These are phyloP conservation scores for Cercis canadensis DNA, from an alignment of 306 rosid species.

Conservation along the genomic window DNA sequence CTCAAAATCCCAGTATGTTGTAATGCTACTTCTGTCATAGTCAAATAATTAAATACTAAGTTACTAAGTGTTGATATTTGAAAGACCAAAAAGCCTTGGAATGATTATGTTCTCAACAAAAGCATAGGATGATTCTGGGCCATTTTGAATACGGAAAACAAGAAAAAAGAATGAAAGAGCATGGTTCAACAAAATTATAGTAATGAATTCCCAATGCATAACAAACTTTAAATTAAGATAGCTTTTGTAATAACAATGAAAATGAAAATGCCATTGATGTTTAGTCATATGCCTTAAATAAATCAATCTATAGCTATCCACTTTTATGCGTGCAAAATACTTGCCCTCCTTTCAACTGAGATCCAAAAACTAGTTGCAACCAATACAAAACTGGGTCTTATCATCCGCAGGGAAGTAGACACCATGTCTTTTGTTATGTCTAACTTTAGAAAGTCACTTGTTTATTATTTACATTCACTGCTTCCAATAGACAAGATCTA, in stretches of 20 bases:
- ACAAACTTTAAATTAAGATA: not conserved
- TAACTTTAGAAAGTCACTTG: not conserved
- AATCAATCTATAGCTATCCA: not conserved
- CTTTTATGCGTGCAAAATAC: not conserved
- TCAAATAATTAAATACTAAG: no score
- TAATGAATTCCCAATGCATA: not conserved
- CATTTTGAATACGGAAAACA: not conserved
- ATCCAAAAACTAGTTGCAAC: not conserved
- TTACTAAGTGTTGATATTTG: no score
- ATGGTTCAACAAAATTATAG: not conserved
- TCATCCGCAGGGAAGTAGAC: no score
- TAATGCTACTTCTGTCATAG: no score
- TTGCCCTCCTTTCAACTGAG: not conserved
- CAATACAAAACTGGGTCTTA: not conserved
- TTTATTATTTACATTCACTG: not conserved
- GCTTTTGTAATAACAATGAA: not conserved
- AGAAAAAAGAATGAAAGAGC: not conserved
- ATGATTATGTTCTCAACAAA: no score
- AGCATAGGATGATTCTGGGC: no score
- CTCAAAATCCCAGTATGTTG: no score
- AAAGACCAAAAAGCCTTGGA: no score
- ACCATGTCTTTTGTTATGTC: not conserved
- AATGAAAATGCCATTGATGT: not conserved
- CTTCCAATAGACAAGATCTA: not conserved
- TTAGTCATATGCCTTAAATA: not conserved